phyloP scores from a whole-genome alignment of 2,329 filamentous ascomycete genomes.

The Ophiostoma sp. region DNA sequence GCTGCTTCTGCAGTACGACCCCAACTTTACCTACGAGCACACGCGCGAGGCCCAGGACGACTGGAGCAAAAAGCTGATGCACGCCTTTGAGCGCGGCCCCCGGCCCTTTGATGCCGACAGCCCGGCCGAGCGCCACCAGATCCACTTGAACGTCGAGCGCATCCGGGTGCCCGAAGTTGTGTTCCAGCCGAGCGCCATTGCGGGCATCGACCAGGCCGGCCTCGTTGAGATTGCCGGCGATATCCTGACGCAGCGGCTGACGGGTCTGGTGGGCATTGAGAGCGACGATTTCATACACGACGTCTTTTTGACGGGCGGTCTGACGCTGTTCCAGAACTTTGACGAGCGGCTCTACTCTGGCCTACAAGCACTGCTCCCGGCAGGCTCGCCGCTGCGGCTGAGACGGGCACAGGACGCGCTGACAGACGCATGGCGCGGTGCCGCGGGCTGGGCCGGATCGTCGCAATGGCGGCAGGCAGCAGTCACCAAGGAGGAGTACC shows the following conservation, averaged over 20 bases:
- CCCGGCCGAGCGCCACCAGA: constrained; percentile 73
- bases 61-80: constrained; percentile 87
- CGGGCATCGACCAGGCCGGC: constrained; percentile 87
- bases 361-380: constrained; percentile 65
- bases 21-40: constrained; percentile 83
- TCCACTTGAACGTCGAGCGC: constrained; percentile 94
- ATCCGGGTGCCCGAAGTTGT: constrained; percentile 91
- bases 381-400: constrained; percentile 61
- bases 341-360: constrained; percentile 74
- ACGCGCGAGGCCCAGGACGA: constrained; percentile 88
- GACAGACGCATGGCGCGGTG: constrained; percentile 89
- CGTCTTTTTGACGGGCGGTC: constrained; percentile 91
- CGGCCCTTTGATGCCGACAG: constrained; percentile 77
- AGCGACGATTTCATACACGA: constrained; percentile 72
- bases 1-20: constrained; percentile 80
- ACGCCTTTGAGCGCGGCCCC: constrained; percentile 83
- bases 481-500: constrained; percentile 75
- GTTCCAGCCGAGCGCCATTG: constrained; percentile 79
- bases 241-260: constrained; percentile 78
- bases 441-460: constrained; percentile 73
- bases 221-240: constrained; percentile 88
- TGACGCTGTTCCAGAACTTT: constrained; percentile 79
- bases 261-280: constrained; percentile 42
- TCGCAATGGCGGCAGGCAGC: constrained; percentile 57
- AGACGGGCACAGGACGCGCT: constrained; percentile 70